Percentiles rank a stretch among this genome's conserved stretches.
Evolutionary conservation across 768 basidiomycete genomes (phyloP).

Genomic region (Boletales sp.): DNA sequence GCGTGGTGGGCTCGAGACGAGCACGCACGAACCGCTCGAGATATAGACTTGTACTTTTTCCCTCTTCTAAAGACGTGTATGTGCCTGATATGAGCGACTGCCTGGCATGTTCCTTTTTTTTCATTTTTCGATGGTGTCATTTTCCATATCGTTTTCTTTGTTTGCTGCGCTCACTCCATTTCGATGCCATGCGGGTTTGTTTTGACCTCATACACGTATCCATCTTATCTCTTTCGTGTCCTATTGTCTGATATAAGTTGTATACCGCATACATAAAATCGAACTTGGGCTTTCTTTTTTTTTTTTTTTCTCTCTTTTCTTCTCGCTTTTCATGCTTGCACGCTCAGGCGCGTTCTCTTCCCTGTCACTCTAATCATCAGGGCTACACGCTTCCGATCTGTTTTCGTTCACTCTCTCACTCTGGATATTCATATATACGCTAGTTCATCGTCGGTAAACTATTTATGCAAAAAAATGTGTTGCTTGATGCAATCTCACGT

Average conservation of each 20-base stretch:
- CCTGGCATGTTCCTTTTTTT: constrained; percentile 11
- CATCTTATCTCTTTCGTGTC: background rate
- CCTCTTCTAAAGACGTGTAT: constrained; percentile 15
- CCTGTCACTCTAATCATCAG: too few relatives aligned
- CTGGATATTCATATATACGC: constrained; percentile 14
- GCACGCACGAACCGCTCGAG: constrained; percentile 84
- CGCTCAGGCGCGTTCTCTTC: too few relatives aligned
- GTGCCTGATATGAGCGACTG: background rate
- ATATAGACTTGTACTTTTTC: constrained; percentile 43
- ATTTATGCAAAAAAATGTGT: constrained; percentile 14
- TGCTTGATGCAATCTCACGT: constrained; percentile 26
- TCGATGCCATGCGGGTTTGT: constrained; percentile 8
- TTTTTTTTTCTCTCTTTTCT: constrained; percentile 3
- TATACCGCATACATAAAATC: constrained; percentile 27
- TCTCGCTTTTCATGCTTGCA: background rate
- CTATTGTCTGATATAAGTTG: constrained; percentile 17
- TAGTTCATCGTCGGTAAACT: constrained; percentile 13
- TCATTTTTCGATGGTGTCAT: constrained; percentile 6
- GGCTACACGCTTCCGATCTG: too few relatives aligned
- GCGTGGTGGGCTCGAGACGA: constrained; percentile 68
- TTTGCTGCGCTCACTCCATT: constrained; percentile 11
- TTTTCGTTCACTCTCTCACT: background rate
- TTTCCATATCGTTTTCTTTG: constrained; percentile 12
- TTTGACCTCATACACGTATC: background rate
- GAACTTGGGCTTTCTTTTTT: constrained; percentile 2